phyloP scores from a whole-genome alignment of 2,329 filamentous ascomycete species.

The Stachybotrys chlorohalonatus region DNA sequence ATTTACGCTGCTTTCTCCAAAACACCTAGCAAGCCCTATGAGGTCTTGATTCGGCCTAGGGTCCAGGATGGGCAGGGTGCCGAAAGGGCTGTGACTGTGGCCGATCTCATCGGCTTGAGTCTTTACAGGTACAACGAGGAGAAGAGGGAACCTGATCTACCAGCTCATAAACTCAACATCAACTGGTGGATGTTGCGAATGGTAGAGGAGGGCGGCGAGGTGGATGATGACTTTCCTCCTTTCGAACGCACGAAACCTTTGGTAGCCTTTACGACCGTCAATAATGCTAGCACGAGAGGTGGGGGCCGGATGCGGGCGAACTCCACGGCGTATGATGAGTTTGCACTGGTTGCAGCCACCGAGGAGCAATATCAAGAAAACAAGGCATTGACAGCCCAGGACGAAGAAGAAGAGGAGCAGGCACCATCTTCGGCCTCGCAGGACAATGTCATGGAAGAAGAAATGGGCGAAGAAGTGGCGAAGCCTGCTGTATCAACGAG shows the following conservation, averaged over 20 bases:
- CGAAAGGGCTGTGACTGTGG: slow-evolving; percentile 59
- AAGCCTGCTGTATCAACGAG: slow-evolving; percentile 8
- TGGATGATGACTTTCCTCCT: slow-evolving; percentile 77
- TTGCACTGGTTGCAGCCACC: slow-evolving; percentile 67
- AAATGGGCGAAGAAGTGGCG: slow-evolving; percentile 13
- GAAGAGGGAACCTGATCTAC: slow-evolving; percentile 58
- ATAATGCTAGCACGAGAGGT: slow-evolving; percentile 67
- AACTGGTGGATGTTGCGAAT: slow-evolving; percentile 78
- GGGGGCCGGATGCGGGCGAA: slow-evolving; percentile 52
- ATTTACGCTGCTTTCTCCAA: slow-evolving; percentile 69
- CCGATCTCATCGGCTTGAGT: slow-evolving; percentile 73
- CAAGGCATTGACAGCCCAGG: slow-evolving; percentile 57
- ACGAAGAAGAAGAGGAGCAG: slow-evolving; percentile 43
- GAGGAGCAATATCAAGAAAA: slow-evolving; percentile 61
- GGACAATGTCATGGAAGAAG: slow-evolving; percentile 24
- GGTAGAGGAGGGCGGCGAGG: slow-evolving; percentile 76
- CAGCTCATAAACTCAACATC: slow-evolving; percentile 60
- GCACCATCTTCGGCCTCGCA: slow-evolving; percentile 11
- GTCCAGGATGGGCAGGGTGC: slow-evolving; percentile 57
- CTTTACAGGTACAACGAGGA: slow-evolving; percentile 73
- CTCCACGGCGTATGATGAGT: slow-evolving; percentile 73
- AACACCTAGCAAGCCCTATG: slow-evolving; percentile 54
- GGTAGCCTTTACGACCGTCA: slow-evolving; percentile 73
- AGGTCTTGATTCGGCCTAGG: slow-evolving; percentile 61
- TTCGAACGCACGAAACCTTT: slow-evolving; percentile 65